Percentiles rank a stretch among this genome's conserved stretches.
Conservation (phyloP, 1,284 basidiomycete species). For the Tilletia indica region DNA sequence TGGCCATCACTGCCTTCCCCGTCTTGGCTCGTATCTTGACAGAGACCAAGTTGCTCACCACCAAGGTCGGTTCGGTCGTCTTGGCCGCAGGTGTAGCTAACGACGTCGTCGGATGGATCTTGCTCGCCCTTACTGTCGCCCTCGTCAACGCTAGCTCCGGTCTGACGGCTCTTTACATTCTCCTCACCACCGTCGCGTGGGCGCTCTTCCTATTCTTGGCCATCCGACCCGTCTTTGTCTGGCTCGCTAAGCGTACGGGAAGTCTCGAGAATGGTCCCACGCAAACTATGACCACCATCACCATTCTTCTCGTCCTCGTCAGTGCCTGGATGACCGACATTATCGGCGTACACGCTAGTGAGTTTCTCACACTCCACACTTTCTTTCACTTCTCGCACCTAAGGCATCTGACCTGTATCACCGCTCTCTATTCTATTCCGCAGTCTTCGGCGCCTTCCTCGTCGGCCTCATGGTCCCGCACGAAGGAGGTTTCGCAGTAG, state of each 20-base stretch:
- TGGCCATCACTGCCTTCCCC: slow-evolving; percentile 78
- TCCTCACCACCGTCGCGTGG: slow-evolving; percentile 79
- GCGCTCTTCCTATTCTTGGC: slow-evolving; percentile 75
- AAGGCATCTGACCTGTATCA: not conserved
- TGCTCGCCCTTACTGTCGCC: slow-evolving; percentile 78
- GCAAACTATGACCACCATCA: slow-evolving; percentile 72
- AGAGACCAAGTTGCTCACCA: slow-evolving; percentile 73
- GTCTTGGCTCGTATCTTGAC: slow-evolving; percentile 73
- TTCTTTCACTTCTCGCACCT: not conserved
- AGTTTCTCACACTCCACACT: not conserved
- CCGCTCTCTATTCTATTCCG: slow-evolving; percentile 60
- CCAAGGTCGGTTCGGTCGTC: slow-evolving; percentile 86
- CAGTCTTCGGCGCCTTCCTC: slow-evolving; percentile 74
- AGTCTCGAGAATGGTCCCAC: slow-evolving; percentile 74
- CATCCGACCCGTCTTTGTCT: slow-evolving; percentile 65
- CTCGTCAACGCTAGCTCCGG: slow-evolving; percentile 79
- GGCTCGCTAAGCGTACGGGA: slow-evolving; percentile 75
- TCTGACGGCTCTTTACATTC: slow-evolving; percentile 72
- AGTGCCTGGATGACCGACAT: slow-evolving; percentile 85
- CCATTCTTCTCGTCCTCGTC: slow-evolving; percentile 71
- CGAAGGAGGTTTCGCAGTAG: slow-evolving; percentile 72
- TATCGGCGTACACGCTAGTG: slow-evolving; percentile 78
- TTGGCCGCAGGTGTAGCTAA: slow-evolving; percentile 88
- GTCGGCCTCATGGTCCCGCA: slow-evolving; percentile 85
- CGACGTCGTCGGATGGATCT: slow-evolving; percentile 69